Percentiles rank a stretch among this genome's conserved stretches.
Evolutionary conservation across 176 grass and related monocot genomes (phyloP).

Genomic region (Carex littledalei): DNA sequence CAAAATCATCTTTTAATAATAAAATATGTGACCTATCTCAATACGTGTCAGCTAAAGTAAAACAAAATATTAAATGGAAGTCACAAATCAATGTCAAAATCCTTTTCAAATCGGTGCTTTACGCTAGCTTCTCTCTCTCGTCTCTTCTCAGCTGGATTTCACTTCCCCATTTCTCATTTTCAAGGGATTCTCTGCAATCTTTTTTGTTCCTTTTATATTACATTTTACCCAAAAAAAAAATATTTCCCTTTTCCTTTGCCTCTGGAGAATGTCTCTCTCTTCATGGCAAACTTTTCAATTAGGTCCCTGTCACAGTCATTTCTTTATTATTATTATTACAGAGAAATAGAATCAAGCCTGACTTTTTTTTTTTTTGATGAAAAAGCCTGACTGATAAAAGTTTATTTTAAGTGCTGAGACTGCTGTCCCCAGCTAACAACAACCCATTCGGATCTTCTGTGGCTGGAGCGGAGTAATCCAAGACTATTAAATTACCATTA

Average conservation of each 20-base stretch:
- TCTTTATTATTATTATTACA: background rate
- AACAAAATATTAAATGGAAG: background rate
- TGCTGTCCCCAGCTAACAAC: background rate
- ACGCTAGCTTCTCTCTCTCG: background rate
- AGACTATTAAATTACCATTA: background rate
- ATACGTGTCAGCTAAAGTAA: background rate
- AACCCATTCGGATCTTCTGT: background rate
- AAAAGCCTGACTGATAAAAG: background rate
- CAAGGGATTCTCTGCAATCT: background rate
- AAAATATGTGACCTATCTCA: background rate
- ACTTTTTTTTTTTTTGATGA: no score
- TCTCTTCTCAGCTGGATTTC: background rate
- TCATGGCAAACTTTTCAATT: slow-evolving; percentile 18
- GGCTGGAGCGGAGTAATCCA: background rate
- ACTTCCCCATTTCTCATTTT: background rate
- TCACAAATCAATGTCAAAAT: background rate
- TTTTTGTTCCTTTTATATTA: background rate
- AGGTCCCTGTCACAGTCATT: background rate
- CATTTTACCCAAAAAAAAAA: background rate
- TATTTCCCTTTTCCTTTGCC: background rate
- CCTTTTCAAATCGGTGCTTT: background rate
- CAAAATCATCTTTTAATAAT: background rate
- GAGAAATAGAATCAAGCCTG: background rate
- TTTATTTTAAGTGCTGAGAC: background rate
- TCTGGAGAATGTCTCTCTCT: slow-evolving; percentile 8